A percentile compares a stretch with the other conserved stretches of the same genome.
phyloP scores from a whole-genome alignment of 2,329 filamentous ascomycete species.

The Paecilomyces niveus region DNA sequence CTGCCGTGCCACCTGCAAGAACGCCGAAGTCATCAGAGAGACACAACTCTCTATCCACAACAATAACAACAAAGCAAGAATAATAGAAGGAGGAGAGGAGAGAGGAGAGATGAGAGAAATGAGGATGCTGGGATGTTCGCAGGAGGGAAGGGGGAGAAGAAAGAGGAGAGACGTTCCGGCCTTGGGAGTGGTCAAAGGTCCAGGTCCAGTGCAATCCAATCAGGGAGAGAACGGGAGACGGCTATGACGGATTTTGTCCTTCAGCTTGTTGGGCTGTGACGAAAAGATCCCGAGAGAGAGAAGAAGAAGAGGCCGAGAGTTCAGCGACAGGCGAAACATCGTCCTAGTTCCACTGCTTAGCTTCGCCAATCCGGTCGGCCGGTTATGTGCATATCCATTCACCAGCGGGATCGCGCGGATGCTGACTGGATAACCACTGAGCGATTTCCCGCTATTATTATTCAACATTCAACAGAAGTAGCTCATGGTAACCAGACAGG shows the following conservation, averaged over 20 bases:
- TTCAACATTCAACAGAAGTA: too few species aligned
- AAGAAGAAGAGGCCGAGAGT: too few species aligned
- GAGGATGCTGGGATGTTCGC: background rate
- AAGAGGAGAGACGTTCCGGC: slow-evolving; percentile 8
- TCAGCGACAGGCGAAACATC: too few species aligned
- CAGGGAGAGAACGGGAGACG: background rate
- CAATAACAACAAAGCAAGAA: slow-evolving; percentile 5
- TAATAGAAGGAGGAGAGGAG: slow-evolving; percentile 6
- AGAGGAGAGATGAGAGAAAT: slow-evolving; percentile 5
- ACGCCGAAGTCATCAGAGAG: slow-evolving; percentile 35
- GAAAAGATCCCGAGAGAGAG: background rate
- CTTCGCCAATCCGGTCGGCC: background rate
- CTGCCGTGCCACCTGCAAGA: slow-evolving; percentile 34
- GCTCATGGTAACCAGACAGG: too few species aligned
- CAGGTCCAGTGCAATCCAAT: background rate
- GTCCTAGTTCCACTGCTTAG: too few species aligned
- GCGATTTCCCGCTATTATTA: too few species aligned
- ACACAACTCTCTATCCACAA: slow-evolving; percentile 20
- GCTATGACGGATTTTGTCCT: background rate
- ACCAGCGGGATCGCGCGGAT: background rate
- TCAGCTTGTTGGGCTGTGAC: background rate
- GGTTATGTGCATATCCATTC: background rate
- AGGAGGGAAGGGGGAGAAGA: slow-evolving; percentile 8
- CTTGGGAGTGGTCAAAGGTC: too few species aligned
- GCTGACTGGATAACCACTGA: background rate